These are phyloP conservation scores for Barnettozyma vustinii DNA, from an alignment of 805 yeast genomes.

Conservation along the genomic window DNA sequence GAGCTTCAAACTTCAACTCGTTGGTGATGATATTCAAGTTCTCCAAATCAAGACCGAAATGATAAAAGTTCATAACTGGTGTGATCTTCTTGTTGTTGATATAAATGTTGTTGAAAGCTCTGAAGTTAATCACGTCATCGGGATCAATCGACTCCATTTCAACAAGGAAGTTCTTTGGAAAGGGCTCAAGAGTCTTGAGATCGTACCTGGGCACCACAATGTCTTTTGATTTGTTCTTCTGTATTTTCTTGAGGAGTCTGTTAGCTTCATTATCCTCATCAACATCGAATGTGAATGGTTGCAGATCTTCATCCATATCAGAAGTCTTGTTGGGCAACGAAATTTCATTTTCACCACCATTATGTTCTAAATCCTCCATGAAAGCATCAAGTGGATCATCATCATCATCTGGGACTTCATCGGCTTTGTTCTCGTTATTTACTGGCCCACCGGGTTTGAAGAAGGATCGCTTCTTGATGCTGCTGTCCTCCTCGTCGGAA, in stretches of 20 bases:
- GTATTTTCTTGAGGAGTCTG: conserved; percentile 30
- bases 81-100: conserved; percentile 27
- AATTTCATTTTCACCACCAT: neutral
- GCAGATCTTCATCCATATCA: conserved; percentile 22
- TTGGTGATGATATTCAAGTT: conserved; percentile 48
- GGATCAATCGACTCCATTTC: conserved; percentile 43
- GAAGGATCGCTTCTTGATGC: conserved; percentile 12
- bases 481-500: conserved; percentile 28
- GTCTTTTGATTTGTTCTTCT: conserved; percentile 44
- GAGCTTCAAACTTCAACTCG: conserved; percentile 46
- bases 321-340: neutral
- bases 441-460: conserved; percentile 18
- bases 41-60: conserved; percentile 66
- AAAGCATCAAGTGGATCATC: conserved; percentile 44
- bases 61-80: conserved; percentile 76
- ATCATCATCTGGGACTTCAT: conserved; percentile 27
- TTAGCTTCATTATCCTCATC: conserved; percentile 31
- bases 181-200: conserved; percentile 41
- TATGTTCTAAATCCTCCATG: conserved; percentile 28
- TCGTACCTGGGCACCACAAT: conserved; percentile 36
- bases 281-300: conserved; percentile 21
- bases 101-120: conserved; percentile 47
- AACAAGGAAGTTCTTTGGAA: conserved; percentile 54
- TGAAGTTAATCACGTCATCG: conserved; percentile 60
- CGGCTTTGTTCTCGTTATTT: conserved; percentile 13